These are phyloP conservation scores for Cynanchum wilfordii DNA, from an alignment of 257 asterid species.

Conservation along the genomic window DNA sequence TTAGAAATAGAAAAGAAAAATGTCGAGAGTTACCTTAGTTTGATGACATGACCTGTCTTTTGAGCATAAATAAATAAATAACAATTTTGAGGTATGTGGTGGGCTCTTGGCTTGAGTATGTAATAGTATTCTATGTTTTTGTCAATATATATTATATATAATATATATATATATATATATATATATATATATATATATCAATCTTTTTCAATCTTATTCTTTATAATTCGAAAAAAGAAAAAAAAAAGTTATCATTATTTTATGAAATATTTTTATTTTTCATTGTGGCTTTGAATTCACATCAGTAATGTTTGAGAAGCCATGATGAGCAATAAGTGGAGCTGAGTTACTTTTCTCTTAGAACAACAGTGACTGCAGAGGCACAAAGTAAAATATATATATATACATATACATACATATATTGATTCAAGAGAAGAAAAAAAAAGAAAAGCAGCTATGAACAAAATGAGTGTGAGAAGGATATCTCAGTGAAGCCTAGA, in stretches of 20 bases:
- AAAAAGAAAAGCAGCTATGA: neutral
- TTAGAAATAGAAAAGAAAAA: too few relatives aligned
- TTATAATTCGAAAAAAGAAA: too few relatives aligned
- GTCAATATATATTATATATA: too few relatives aligned
- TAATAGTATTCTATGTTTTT: too few relatives aligned
- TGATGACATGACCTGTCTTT: too few relatives aligned
- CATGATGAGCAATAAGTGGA: constrained; percentile 16
- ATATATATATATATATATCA: too few relatives aligned
- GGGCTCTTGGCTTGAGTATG: too few relatives aligned
- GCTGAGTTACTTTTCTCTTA: constrained; percentile 10
- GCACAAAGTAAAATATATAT: neutral
- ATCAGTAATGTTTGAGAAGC: neutral
- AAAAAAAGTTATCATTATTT: neutral
- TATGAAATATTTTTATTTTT: neutral
- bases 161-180: too few relatives aligned
- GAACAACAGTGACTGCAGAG: constrained; percentile 12
- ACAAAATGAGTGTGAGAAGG: neutral
- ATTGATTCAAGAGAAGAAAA: neutral
- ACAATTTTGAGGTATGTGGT: too few relatives aligned
- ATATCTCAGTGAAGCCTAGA: constrained; percentile 14
- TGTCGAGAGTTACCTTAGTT: too few relatives aligned
- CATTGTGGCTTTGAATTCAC: neutral
- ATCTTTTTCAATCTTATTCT: too few relatives aligned
- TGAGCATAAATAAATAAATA: too few relatives aligned
- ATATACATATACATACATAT: neutral